Percentiles rank a stretch among this genome's conserved stretches.
phyloP scores from a whole-genome alignment of 2,329 filamentous ascomycete species.

The Didymosphaeria variabile region DNA sequence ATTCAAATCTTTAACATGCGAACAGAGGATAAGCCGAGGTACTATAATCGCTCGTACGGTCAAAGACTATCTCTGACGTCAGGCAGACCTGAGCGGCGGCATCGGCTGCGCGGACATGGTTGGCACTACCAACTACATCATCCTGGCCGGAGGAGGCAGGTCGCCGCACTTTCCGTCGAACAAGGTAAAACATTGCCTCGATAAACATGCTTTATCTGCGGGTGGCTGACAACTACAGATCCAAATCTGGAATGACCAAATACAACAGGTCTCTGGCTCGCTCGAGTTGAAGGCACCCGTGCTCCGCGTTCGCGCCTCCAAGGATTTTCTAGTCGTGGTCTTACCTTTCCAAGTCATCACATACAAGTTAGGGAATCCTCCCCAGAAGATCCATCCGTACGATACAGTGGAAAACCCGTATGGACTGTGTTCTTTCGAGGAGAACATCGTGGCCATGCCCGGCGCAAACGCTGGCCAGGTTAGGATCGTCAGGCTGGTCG shows the following conservation, averaged over 20 bases:
- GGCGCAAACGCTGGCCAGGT: constrained; percentile 89
- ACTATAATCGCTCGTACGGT: background rate
- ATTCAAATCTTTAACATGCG: constrained; percentile 42
- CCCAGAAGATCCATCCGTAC: constrained; percentile 75
- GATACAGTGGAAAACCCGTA: constrained; percentile 86
- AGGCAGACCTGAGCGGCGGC: constrained; percentile 64
- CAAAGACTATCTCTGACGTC: constrained; percentile 26
- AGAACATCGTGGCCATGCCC: constrained; percentile 80
- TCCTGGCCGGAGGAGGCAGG: constrained; percentile 86
- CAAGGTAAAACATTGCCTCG: constrained; percentile 65
- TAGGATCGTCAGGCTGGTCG: constrained; percentile 87
- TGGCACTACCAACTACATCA: constrained; percentile 84
- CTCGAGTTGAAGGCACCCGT: constrained; percentile 83
- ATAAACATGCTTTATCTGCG: constrained; percentile 17
- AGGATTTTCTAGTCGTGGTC: constrained; percentile 79
- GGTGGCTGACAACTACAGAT: constrained; percentile 60
- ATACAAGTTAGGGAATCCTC: constrained; percentile 79
- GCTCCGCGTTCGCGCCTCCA: constrained; percentile 79
- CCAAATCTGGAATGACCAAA: constrained; percentile 90
- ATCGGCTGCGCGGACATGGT: constrained; percentile 88
- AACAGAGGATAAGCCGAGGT: constrained; percentile 44
- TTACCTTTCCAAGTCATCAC: constrained; percentile 83
- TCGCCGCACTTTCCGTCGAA: constrained; percentile 87
- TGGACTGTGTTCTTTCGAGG: constrained; percentile 80
- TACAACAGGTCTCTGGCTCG: constrained; percentile 76